Evolutionary conservation across 257 asterid genomes (phyloP).

Genomic region (Coffea eugenioides): DNA sequence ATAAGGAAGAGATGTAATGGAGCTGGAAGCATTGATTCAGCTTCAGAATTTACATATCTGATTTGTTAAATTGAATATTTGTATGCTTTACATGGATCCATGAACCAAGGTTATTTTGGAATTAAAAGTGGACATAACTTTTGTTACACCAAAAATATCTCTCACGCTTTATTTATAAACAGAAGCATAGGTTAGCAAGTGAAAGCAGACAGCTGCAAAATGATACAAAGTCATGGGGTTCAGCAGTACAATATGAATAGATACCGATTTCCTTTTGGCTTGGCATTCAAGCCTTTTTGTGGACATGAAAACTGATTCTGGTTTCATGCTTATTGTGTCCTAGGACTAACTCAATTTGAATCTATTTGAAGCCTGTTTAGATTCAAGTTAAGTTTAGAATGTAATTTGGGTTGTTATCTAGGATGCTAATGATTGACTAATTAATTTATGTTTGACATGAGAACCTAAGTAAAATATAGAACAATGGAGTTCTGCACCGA

Average conservation of each 20-base stretch:
- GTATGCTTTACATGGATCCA: not conserved
- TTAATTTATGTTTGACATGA: not conserved
- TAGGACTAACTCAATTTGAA: not conserved
- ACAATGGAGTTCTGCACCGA: not conserved
- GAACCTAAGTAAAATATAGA: not conserved
- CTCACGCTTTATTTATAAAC: not conserved
- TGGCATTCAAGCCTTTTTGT: not conserved
- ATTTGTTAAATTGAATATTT: not conserved
- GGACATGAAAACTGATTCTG: not conserved
- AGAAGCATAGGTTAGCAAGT: not conserved
- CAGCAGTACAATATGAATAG: not conserved
- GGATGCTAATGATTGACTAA: slow-evolving; percentile 3
- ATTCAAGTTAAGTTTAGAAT: not conserved
- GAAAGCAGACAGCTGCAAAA: not conserved
- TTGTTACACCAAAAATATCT: not conserved
- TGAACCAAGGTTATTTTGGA: not conserved
- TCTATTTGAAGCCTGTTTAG: not conserved
- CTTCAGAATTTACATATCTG: not conserved
- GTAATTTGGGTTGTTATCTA: not conserved
- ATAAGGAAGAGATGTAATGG: not conserved
- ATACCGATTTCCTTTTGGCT: not conserved
- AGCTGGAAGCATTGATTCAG: not conserved
- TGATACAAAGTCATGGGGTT: not conserved
- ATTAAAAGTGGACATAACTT: not conserved
- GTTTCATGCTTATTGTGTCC: not conserved